Evolutionary conservation across 805 yeast genomes (phyloP), one percentile per base, ranked within the genome.

Genomic region (Cyberlindnera americana): DNA sequence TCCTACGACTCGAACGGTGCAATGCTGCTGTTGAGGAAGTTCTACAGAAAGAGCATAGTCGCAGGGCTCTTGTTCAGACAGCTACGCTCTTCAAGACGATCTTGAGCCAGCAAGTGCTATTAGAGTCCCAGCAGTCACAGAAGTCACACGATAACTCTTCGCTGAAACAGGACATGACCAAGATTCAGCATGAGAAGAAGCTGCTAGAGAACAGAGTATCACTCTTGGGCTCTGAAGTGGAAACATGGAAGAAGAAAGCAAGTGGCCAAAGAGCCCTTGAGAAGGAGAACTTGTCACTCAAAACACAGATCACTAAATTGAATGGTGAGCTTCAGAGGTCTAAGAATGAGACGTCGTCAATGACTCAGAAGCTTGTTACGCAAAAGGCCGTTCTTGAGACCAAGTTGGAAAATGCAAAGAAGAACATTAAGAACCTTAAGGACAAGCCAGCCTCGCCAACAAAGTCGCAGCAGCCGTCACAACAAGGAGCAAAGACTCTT

Each of bases 321-420:
- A 62, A 58, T n/a, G 35, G 57, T 4, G 66, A 65, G 28, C 23
- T 65, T 5, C 59, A 56, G 19, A 48, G 48, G 11, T 38, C 60
- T 9, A 56, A 52, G 22, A 53, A 52, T 26, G 60, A 62, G 24
- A 52, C 59, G n/a, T 64, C 60, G 15, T 53, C 46, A 16, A 43
- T 57, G 22, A 56, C 53, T 35, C 62, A 60, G 32, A 43, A 55
- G n/a, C 62, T 59, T n/a, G 59, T 56, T 22, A 48, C 62, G 1
- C 62, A 58, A 24, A 62, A 50, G 38, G 65, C 66, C 0, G 55
- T 61, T 13, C 50, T 59, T 33, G 67, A 64, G 40, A 52, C 64
- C 6, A 64, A 64, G 37, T 29, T 65, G 10, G 62, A 60, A 11
- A 61, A 52, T 33, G 64, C 64, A 6, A 61, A 62, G 42, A 60